phyloP scores from a whole-genome alignment of 148 eudicot species.

The Arctostaphylos glauca region DNA sequence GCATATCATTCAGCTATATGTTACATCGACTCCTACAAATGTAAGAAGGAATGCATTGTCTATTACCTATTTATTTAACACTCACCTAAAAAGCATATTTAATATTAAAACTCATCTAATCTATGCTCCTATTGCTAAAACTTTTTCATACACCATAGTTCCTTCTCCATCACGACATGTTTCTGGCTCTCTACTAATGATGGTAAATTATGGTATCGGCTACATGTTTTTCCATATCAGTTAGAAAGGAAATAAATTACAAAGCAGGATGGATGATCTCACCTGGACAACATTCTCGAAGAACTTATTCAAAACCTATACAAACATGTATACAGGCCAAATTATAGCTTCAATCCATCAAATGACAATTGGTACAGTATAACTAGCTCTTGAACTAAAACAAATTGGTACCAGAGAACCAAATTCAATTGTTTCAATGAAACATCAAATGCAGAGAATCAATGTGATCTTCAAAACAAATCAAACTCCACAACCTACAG shows the following conservation, averaged over 20 bases:
- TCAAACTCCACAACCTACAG: neutral
- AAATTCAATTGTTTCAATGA: neutral
- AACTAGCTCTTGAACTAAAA: neutral
- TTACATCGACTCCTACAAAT: too few relatives aligned
- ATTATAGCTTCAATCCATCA: neutral
- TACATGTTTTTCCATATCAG: neutral
- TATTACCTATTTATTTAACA: too few relatives aligned
- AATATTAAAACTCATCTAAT: too few relatives aligned
- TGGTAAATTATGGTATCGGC: neutral
- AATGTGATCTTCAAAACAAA: neutral
- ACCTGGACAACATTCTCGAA: conserved; percentile 90
- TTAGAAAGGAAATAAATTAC: neutral
- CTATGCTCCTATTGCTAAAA: too few relatives aligned
- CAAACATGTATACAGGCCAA: neutral
- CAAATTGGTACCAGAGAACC: neutral
- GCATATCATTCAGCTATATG: too few relatives aligned
- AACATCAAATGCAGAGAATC: neutral
- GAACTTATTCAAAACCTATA: conserved; percentile 82
- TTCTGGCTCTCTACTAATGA: neutral
- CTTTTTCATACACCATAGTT: neutral
- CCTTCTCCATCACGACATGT: neutral
- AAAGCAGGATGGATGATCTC: conserved; percentile 17
- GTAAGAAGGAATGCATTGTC: too few relatives aligned
- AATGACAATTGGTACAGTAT: neutral
- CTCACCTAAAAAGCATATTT: too few relatives aligned